Evolutionary conservation across 2,329 filamentous ascomycete genomes (phyloP), one percentile per base, ranked within the genome.

Genomic region (Davidsoniella neocaledoniae): DNA sequence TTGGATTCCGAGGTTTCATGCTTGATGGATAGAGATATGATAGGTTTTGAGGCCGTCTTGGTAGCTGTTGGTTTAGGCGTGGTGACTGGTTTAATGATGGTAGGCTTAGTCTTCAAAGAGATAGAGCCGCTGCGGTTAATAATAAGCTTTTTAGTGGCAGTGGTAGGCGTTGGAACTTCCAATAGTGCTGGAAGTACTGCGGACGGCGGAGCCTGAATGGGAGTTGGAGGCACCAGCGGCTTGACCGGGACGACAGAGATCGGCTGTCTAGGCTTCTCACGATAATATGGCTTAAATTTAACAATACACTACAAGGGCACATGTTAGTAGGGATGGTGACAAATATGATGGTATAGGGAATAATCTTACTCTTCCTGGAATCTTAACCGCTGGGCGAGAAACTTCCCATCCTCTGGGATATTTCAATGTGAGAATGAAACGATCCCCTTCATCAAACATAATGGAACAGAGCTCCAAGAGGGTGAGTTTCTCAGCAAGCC

Each of bases 361-460:
- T 38, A 36, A 40, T 56, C 64, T 59, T 58, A 65, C 65, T 53
- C 60, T 61, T 48, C 64, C 62, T 7, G 60, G 58, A n/a, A 63
- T 58, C 53, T 63, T 61, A 50, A 62, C 59, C 8, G 57, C 56
- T 5, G 62, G 58, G 52, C 65, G 61, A 54, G 63, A 61, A 14
- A 61, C 61, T 54, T 57, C 65, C 67, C 67, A 69, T 7, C 57
- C 60, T 56, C 67, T 66, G 7, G 67, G 67, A 47, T 67, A 58
- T 51, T 61, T 61, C 14, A 69, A 51, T 1, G 66, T 68, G 9
- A 69, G 48, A 7, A 68, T 59, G 63, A 65, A 70, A 46, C 61
- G 62, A 42, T 60, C 57, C 10, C 67, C 65, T 54, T 68, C 66
- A 51, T 69, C 67, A 54, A 69, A 69, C 65, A 70, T 68, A 62